Base-by-base conservation (phyloP, 2,329 filamentous ascomycete genomes). In the Cordyceps fumosorosea region DNA sequence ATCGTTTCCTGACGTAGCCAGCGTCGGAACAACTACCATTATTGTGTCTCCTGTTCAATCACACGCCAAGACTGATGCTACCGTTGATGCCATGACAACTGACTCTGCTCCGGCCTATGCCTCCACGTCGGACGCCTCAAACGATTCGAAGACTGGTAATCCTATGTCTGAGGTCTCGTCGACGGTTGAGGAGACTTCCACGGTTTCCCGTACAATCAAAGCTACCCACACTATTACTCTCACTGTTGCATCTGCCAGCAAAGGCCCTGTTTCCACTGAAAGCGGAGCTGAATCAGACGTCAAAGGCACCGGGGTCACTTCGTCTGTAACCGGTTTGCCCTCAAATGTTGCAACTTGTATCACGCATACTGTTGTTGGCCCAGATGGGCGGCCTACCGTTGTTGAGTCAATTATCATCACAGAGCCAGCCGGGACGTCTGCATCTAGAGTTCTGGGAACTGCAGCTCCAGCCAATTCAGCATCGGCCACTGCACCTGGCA, bases 381-480 rank as follows among this genome's bases (percentile, higher is more conserved):
- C 69, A n/a, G 67, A 75, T 63, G 73, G 73, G 6, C 63, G 68
- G 44, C 69, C 72, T 12, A 76, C 74, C 11, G 66, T 74, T 12
- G 63, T 76, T 22, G 70, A 75, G 45, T 75, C 74, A 10, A 73
- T 70, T 18, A 69, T 72, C 67, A 66, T 74, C 22, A 63, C 71
- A 5, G 44, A 62, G 22, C 48, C 65, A 12, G 47, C 52, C 22
- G 53, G 59, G 47, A 65, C 64, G 24, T 40, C 42, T 44, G 26
- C 47, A 11, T 56, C 60, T 12, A 20, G 5, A 10, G 26, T 56
- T 45, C 52, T 48, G 26, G 58, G 48, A 42, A 56, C 52, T 51
- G 24, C 20, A 51, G 10, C 22, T 22, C 37, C 52, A 12, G 29
- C 32, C 18, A 51, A 40, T 51, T 51, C 52, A n/a, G 59, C 59